Conservation (phyloP, 176 grass and related monocot genomes). For the Oryza punctata region DNA sequence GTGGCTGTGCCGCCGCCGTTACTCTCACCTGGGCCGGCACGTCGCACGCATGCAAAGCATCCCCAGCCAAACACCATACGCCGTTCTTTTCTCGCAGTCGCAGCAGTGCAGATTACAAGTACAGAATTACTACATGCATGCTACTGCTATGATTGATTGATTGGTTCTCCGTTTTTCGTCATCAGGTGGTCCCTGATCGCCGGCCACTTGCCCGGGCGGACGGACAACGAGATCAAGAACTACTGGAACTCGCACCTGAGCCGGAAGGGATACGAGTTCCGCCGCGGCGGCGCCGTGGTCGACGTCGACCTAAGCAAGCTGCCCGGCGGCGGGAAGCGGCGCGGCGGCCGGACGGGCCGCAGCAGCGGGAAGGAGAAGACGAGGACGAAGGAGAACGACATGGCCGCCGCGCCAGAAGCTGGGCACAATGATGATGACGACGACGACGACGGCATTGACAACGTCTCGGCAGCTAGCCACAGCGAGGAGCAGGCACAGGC, state of each 20-base stretch:
- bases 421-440: not conserved
- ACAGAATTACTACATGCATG: not conserved
- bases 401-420: not conserved
- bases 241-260: constrained; percentile 68
- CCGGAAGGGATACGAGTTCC: constrained; percentile 7
- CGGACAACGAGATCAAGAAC: constrained; percentile 67
- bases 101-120: not conserved
- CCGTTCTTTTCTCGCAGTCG: not conserved
- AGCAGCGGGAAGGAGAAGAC: not conserved
- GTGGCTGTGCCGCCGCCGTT: not conserved
- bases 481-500: constrained; percentile 46
- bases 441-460: not conserved
- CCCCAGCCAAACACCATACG: not conserved
- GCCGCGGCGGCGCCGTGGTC: constrained; percentile 1
- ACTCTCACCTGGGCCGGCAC: not conserved
- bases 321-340: constrained; percentile 47
- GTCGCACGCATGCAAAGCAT: not conserved
- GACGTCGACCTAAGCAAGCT: constrained; percentile 50
- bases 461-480: not conserved
- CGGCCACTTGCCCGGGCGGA: constrained; percentile 56
- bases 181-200: constrained; percentile 70
- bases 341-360: constrained; percentile 34
- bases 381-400: not conserved
- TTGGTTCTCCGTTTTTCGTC: not conserved
- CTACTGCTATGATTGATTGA: not conserved